phyloP scores from a whole-genome alignment of 1,139 yeast genomes.

The Nadsonia commutata region DNA sequence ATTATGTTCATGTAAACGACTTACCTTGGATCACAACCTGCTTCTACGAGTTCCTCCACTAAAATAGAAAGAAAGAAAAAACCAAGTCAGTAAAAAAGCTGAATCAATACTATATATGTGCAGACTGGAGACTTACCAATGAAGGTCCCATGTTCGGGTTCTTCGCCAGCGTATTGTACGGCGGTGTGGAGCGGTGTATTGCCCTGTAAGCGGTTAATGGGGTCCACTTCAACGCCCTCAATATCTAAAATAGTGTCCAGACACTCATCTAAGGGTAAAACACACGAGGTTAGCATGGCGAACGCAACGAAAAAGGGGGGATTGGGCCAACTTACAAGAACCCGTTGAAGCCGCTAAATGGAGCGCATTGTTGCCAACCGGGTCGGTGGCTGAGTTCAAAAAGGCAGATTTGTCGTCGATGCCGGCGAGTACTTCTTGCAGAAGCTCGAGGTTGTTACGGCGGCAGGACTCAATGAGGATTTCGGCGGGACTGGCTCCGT shows the following conservation, averaged over 20 bases:
- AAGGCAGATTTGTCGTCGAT: slow-evolving; percentile 36
- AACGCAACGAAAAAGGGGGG: not conserved
- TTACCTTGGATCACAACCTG: not conserved
- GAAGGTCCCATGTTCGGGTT: slow-evolving; percentile 76
- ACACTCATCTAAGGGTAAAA: slow-evolving; percentile 34
- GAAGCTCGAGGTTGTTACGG: slow-evolving; percentile 70
- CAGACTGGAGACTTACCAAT: slow-evolving; percentile 27
- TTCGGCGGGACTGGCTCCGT: slow-evolving; percentile 68
- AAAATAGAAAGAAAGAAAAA: not conserved
- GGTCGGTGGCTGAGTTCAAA: slow-evolving; percentile 58
- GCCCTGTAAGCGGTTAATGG: slow-evolving; percentile 51
- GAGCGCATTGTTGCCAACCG: slow-evolving; percentile 68
- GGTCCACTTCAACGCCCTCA: slow-evolving; percentile 86
- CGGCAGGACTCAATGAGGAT: slow-evolving; percentile 80
- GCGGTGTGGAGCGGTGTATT: slow-evolving; percentile 87
- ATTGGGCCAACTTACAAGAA: slow-evolving; percentile 30
- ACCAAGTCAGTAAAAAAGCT: not conserved
- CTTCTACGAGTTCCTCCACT: slow-evolving; percentile 11
- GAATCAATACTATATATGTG: too few relatives aligned
- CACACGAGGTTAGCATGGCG: not conserved
- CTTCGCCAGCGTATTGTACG: slow-evolving; percentile 57
- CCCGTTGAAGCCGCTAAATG: slow-evolving; percentile 77
- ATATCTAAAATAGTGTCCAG: slow-evolving; percentile 70
- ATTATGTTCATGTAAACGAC: not conserved
- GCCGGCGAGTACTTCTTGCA: slow-evolving; percentile 38